Evolutionary conservation across 2,329 filamentous ascomycete genomes (phyloP).

Genomic region (Aspergillus puulaauensis): DNA sequence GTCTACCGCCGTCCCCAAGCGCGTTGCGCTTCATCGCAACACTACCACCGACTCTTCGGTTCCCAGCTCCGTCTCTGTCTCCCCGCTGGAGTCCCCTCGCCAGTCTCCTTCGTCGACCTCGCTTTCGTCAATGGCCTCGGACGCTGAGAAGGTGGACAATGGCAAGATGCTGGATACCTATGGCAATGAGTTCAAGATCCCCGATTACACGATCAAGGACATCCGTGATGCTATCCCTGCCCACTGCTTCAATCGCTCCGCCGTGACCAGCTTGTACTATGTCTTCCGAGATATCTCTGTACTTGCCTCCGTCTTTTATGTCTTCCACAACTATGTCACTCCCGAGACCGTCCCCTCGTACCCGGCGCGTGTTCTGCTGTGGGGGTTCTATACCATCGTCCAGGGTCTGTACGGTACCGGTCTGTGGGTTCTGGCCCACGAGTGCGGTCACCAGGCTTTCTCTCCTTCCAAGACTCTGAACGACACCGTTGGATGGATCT

Average conservation of each 20-base stretch:
- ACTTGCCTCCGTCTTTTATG: conserved; percentile 74
- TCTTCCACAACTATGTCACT: conserved; percentile 88
- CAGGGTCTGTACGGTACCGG: conserved; percentile 94
- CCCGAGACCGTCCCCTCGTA: conserved; percentile 75
- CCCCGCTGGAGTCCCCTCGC: conserved; percentile 60
- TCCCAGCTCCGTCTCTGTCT: conserved; percentile 54
- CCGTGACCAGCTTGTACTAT: conserved; percentile 71
- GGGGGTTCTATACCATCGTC: conserved; percentile 70
- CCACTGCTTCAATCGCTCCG: conserved; percentile 93
- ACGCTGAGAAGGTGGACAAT: conserved; percentile 56
- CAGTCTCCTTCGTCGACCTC: conserved; percentile 81
- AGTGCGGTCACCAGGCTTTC: conserved; percentile 97
- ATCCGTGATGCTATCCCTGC: conserved; percentile 95
- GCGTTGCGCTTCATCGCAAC: conserved; percentile 52
- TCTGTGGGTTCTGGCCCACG: conserved; percentile 93
- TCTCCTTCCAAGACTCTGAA: conserved; percentile 88
- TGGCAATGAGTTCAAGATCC: conserved; percentile 90
- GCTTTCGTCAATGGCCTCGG: conserved; percentile 81
- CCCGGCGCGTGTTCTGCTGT: conserved; percentile 63
- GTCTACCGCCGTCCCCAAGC: conserved; percentile 50
- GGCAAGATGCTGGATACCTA: conserved; percentile 80
- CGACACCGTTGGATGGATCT: conserved; percentile 87
- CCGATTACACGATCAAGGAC: conserved; percentile 96
- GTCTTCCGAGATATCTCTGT: conserved; percentile 76
- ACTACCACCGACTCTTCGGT: conserved; percentile 56